Base-by-base conservation (phyloP, 2,329 filamentous ascomycete species). In the Penicillium sp. region DNA sequence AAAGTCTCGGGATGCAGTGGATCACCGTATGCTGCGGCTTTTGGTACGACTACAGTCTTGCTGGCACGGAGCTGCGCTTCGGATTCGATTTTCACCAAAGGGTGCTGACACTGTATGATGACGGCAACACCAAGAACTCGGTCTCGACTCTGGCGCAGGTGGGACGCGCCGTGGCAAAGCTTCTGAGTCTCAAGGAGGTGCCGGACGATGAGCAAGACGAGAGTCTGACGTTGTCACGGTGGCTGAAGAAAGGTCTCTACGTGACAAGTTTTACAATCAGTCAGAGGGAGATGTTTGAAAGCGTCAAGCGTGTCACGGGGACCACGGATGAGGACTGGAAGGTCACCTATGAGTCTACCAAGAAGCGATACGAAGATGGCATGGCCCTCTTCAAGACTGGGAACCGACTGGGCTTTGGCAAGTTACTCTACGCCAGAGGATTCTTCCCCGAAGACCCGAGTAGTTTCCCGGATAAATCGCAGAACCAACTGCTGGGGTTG, bases 251-350 rank as follows among this genome's bases (percentile, higher is more conserved):
- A 43, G 53, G 58, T 0, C 59, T 84, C 1, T 79, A 74, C 55
- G 55, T 83, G 9, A 73, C 70, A 6, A 82, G 78, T 51, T 86
- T 85, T 67, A 62, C 68, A 9, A 55, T 82, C 50, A 80, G 66
- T 49, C 84, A 88, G 63, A 73, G 74, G 9, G 83, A 87, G 8
- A 86, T 87, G 71, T 73, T 87, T 46, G 76, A 77, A 35, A 76
- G 75, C n/a, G 65, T 83, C 9, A 73, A 82, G 57, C 76, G 77
- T 0, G 82, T 82, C 4, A 77, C 78, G 0, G 76, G 76, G 0
- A 80, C 77, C 0, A 76, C 67, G 1, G 78, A 83, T 35, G 66
- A 64, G 0, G 83, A 86, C 57, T 88, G 84, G 84, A 73, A 61
- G 2, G 74, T 87, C 47, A 69, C 60, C 1, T 64, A 74, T 6